phyloP scores from a whole-genome alignment of 164 flowering plant species.

The Platanus orientalis region DNA sequence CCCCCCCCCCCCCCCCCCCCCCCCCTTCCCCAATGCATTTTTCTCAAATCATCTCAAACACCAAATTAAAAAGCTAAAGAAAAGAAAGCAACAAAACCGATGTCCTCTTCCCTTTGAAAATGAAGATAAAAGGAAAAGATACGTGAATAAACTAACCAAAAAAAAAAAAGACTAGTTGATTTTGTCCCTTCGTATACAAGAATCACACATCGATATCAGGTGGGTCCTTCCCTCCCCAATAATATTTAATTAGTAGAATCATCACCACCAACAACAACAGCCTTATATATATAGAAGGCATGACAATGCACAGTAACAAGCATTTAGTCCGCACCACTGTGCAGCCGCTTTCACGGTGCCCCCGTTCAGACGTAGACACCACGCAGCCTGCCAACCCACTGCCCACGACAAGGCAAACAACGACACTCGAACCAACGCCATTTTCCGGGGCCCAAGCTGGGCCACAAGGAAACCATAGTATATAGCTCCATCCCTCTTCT shows the following conservation, averaged over 20 bases:
- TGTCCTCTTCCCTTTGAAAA: conserved; percentile 23
- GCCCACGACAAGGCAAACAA: conserved; percentile 11
- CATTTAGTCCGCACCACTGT: neutral
- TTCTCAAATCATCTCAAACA: too few relatives aligned
- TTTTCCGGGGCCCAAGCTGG: conserved; percentile 1
- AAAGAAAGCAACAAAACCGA: conserved; percentile 6
- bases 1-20: too few relatives aligned
- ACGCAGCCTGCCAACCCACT: conserved; percentile 16
- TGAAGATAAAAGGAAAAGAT: conserved; percentile 31
- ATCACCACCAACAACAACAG: too few relatives aligned
- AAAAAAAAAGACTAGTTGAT: too few relatives aligned
- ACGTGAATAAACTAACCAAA: conserved; percentile 23
- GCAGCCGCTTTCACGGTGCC: conserved; percentile 11
- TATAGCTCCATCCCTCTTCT: conserved; percentile 23
- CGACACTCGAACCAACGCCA: conserved; percentile 17
- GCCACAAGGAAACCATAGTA: conserved; percentile 6
- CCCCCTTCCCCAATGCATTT: too few relatives aligned
- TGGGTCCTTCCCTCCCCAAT: conserved; percentile 12
- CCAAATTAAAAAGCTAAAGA: conserved; percentile 13
- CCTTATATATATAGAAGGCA: too few relatives aligned
- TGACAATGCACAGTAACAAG: neutral
- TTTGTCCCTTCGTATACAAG: conserved; percentile 20
- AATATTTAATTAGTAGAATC: too few relatives aligned
- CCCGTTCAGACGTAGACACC: conserved; percentile 13
- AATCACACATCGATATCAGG: conserved; percentile 37